A percentile compares a stretch with the other conserved stretches of the same genome.
phyloP scores from a whole-genome alignment of 1,284 basidiomycete genomes.

The Heterobasidion annosum region DNA sequence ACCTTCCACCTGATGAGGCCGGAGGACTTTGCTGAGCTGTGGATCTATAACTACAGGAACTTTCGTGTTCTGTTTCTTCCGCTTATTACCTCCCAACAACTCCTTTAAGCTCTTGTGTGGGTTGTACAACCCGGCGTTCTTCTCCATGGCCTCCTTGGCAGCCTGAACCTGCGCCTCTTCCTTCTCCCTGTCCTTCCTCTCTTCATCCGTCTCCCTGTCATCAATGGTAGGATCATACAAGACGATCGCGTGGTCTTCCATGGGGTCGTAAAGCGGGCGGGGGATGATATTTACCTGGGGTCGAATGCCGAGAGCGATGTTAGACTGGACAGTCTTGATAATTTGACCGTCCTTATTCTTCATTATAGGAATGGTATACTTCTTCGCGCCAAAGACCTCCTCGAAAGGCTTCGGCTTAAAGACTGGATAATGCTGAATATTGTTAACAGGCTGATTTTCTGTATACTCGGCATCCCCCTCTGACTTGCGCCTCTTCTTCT shows the following conservation, averaged over 20 bases:
- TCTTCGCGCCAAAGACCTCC: slow-evolving; percentile 36
- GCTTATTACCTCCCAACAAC: slow-evolving; percentile 71
- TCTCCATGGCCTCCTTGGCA: slow-evolving; percentile 57
- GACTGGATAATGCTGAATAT: slow-evolving; percentile 72
- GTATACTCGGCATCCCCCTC: slow-evolving; percentile 41
- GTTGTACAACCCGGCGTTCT: slow-evolving; percentile 65
- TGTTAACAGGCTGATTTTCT: slow-evolving; percentile 23
- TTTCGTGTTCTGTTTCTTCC: slow-evolving; percentile 64
- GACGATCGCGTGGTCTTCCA: slow-evolving; percentile 97
- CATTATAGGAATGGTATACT: slow-evolving; percentile 89
- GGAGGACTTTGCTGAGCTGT: slow-evolving; percentile 74
- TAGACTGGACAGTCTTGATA: slow-evolving; percentile 57
- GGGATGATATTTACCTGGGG: slow-evolving; percentile 81
- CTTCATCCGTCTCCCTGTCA: slow-evolving; percentile 81
- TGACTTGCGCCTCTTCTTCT: slow-evolving; percentile 49
- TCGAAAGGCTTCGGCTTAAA: slow-evolving; percentile 79
- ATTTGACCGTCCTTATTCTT: slow-evolving; percentile 69
- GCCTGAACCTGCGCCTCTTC: slow-evolving; percentile 60
- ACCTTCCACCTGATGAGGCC: slow-evolving; percentile 97
- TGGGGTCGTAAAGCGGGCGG: slow-evolving; percentile 90
- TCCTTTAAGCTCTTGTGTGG: slow-evolving; percentile 89
- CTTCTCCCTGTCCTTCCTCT: slow-evolving; percentile 60
- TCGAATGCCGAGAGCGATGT: slow-evolving; percentile 80
- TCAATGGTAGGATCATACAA: slow-evolving; percentile 97
- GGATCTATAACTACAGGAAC: slow-evolving; percentile 98